Base-by-base conservation (phyloP, 2,329 filamentous ascomycete species). In the Colletotrichum sansevieriae region DNA sequence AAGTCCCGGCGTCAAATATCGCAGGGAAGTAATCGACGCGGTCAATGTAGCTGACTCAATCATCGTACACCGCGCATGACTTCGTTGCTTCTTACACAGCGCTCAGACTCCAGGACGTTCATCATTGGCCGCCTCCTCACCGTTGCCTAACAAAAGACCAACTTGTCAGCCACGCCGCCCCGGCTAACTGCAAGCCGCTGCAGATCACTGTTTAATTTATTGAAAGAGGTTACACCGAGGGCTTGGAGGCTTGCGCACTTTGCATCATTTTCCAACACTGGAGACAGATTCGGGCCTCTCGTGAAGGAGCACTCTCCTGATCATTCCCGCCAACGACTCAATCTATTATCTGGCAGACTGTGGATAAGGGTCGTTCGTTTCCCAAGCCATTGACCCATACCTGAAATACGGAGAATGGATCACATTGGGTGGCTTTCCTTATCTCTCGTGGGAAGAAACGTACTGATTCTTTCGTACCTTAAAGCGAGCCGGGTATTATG, bases 161-260 rank as follows among this genome's bases (percentile, higher is more conserved):
- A 37, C 33, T 46, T 22, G 7, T 55, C 2, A 39, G 33, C 51
- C 22, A 33, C 65, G 25, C 49, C 41, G 20, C 56, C 18, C 12
- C 39, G 39, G n/a, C 20, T 29, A 29, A 20, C 61, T 63, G 64
- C 67, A 68, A 69, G 67, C 51, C 52, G 64, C 35, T 44, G 67
- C 57, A 68, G 64, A 70, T 70, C 57, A 41, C 39, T n/a, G 58
- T 63, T 54, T 63, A 41, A 37, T 33, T 43, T 56, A 47, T 47
- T 47, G 29, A 46, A 35, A 55, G 43, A 29, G 25, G 49, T 43
- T 39, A 22, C 66, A 52, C 43, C 6, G 22, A 43, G 35, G 2
- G 11, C 18, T 47, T 11, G 15, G 20, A 25, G 20, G 13, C n/a
- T 39, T 18, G 35, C 44, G 12, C 15, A 35, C 29, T 56, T 22